These are phyloP conservation scores for Fusarium cyanostomum DNA, from an alignment of 2,329 filamentous ascomycete genomes.

Conservation along the genomic window DNA sequence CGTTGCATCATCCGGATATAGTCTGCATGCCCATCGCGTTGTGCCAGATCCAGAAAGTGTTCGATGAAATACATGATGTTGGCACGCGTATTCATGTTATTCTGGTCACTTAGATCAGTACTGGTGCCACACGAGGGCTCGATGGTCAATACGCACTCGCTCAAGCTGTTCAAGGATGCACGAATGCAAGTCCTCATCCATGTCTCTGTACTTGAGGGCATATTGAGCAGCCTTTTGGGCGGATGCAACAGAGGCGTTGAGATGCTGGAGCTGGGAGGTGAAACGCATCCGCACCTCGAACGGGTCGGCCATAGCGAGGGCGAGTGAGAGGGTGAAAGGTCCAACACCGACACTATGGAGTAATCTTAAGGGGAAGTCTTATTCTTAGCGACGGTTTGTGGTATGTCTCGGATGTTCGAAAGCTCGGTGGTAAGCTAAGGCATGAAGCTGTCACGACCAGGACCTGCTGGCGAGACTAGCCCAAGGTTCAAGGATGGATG, in stretches of 20 bases:
- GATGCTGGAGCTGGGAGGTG: slow-evolving; percentile 85
- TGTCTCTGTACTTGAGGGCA: slow-evolving; percentile 91
- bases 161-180: slow-evolving; percentile 98
- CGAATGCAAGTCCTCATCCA: slow-evolving; percentile 96
- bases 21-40: slow-evolving; percentile 77
- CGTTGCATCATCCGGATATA: slow-evolving; percentile 96
- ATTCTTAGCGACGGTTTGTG: neutral
- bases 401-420: slow-evolving; percentile 20
- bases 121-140: neutral
- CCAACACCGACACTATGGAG: neutral
- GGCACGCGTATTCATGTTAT: slow-evolving; percentile 94
- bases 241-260: slow-evolving; percentile 89
- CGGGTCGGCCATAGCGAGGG: slow-evolving; percentile 72
- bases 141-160: slow-evolving; percentile 58
- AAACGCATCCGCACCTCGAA: slow-evolving; percentile 99
- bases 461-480: slow-evolving; percentile 15
- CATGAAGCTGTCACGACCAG: slow-evolving; percentile 31
- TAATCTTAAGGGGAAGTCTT: neutral
- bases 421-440: slow-evolving; percentile 15
- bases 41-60: slow-evolving; percentile 87
- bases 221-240: slow-evolving; percentile 94
- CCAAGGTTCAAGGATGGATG: slow-evolving; percentile 30
- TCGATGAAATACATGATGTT: slow-evolving; percentile 99
- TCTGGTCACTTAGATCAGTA: slow-evolving; percentile 58
- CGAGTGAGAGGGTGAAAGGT: neutral